Evolutionary conservation across 768 basidiomycete genomes (phyloP), one percentile per base, ranked within the genome.

Genomic region (Sutorius australiensis): DNA sequence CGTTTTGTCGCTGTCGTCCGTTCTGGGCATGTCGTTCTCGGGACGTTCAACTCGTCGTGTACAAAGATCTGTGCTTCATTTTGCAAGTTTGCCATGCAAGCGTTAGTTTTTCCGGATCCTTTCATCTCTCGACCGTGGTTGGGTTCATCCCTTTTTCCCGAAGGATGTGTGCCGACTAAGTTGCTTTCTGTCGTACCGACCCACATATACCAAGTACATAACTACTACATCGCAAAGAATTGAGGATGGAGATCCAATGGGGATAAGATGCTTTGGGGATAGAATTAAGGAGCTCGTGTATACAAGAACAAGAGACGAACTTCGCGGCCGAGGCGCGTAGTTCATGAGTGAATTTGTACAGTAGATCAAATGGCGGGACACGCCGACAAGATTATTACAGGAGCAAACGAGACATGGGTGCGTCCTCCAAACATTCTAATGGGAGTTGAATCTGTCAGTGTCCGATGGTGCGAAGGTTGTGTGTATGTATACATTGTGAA

Each of bases 171-270:
- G 33, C n/a, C n/a, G 24, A n/a, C 14, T 16, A 6, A 14, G 6
- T 46, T 24, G 10, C 21, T 46, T 16, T 16, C 19, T 6, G 31
- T 52, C 48, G 11, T 8, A 21, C 40, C n/a, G 13, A 17, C 17
- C 4, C 24, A 36, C 21, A 13, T 28, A 36, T 36, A 40, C 46
- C 12, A 50, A 44, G 27, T 49, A 24, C 24, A 24, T 24, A 48
- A 36, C 21, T 47, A 51, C 60, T 63, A 46, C 51, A 63, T 51
- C 53, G 19, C 48, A 53, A 52, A 27, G 45, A 52, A 16, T 46
- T 27, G 13, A 34, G n/a, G 12, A 28, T 6, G 39, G 11, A 12
- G n/a, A 24, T 27, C 24, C 24, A 28, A 27, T 7, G 24, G n/a
- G 12, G 19, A n/a, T 27, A 27, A 30, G 21, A 21, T 39, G 42